These are phyloP conservation scores for Craspedostauros australis DNA, from an alignment of 108 stramenopile genomes.

Conservation along the genomic window DNA sequence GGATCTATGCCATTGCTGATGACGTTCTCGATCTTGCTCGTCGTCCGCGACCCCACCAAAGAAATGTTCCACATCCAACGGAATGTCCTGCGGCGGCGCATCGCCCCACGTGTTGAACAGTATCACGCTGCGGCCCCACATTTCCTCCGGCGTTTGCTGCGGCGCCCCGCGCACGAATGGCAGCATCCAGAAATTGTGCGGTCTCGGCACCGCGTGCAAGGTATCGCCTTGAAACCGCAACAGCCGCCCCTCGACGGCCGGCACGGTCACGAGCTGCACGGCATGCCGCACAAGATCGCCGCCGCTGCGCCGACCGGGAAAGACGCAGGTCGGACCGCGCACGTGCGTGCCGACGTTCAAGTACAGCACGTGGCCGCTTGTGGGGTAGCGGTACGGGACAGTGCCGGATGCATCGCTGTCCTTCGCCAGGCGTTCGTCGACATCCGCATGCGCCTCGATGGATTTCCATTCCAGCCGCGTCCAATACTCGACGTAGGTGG, in stretches of 20 bases:
- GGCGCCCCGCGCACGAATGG: constrained; percentile 52
- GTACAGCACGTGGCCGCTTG: constrained; percentile 67
- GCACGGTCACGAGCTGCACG: constrained; percentile 46
- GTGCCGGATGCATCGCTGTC: constrained; percentile 15
- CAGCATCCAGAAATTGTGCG: constrained; percentile 60
- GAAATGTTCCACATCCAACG: constrained; percentile 1
- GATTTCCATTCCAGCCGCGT: constrained; percentile 60
- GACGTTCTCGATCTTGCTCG: too few species aligned
- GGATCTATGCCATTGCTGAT: too few species aligned
- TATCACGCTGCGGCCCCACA: constrained; percentile 66
- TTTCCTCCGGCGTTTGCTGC: constrained; percentile 24
- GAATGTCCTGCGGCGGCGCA: constrained; percentile 57
- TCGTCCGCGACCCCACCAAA: too few species aligned
- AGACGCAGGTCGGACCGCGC: constrained; percentile 61
- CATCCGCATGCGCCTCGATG: constrained; percentile 77
- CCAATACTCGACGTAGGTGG: constrained; percentile 70
- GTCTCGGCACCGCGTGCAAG: constrained; percentile 75
- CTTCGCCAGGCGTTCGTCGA: constrained; percentile 60
- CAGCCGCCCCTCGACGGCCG: constrained; percentile 56
- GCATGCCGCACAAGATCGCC: constrained; percentile 42
- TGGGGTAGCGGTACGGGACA: constrained; percentile 42
- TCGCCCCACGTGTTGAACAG: constrained; percentile 76
- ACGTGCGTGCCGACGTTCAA: constrained; percentile 54
- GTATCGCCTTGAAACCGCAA: constrained; percentile 60
- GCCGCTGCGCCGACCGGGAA: constrained; percentile 41